Evolutionary conservation across 345 rosid genomes (phyloP).

Genomic region (Salix udensis): DNA sequence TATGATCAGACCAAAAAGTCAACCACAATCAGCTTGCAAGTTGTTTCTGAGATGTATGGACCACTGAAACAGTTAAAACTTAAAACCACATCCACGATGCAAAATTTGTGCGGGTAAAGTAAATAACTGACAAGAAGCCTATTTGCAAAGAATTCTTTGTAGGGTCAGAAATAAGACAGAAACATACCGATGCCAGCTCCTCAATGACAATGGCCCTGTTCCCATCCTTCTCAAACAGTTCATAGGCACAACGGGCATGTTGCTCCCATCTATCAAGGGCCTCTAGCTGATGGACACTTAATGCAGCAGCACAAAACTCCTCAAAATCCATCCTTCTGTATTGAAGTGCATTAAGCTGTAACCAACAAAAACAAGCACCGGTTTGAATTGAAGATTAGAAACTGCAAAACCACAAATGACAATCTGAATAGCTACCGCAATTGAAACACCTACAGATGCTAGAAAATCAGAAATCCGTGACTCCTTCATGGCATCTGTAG

Average conservation of each 20-base stretch:
- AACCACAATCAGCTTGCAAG: too few species aligned
- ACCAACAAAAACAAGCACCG: neutral
- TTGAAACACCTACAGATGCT: conserved; percentile 53
- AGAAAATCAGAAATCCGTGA: conserved; percentile 84
- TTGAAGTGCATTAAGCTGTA: conserved; percentile 79
- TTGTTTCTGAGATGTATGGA: neutral
- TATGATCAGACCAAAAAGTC: neutral
- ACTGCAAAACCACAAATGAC: neutral
- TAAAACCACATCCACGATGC: neutral
- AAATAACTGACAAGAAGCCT: neutral
- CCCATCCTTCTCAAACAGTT: conserved; percentile 95
- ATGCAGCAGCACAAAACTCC: conserved; percentile 94
- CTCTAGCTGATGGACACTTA: conserved; percentile 91
- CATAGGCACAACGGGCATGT: conserved; percentile 83
- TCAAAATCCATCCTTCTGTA: conserved; percentile 89
- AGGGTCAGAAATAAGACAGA: neutral
- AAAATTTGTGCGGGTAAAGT: neutral
- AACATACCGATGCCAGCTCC: conserved; percentile 87
- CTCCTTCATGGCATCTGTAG: conserved; percentile 93
- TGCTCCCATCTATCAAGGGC: conserved; percentile 90
- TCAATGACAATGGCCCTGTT: conserved; percentile 84
- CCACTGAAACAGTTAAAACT: neutral
- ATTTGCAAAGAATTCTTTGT: neutral
- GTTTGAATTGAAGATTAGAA: neutral
- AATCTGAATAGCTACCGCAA: neutral